Percentiles rank a stretch among this genome's conserved stretches.
Evolutionary conservation across 2,329 filamentous ascomycete species (phyloP).

Genomic region (Nemania sp.): DNA sequence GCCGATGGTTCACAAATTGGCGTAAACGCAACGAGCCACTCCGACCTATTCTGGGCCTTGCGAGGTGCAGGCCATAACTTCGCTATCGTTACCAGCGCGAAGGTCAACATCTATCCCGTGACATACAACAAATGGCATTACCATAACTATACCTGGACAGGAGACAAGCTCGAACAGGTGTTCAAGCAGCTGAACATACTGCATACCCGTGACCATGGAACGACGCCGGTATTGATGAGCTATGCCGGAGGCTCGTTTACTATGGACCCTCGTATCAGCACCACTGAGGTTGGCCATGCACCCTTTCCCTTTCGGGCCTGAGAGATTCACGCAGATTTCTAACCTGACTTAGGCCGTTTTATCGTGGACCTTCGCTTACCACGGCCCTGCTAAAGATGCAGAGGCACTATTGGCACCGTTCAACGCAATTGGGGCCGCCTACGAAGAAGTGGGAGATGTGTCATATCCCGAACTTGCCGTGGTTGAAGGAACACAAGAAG

Average conservation of each 20-base stretch:
- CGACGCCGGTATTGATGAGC: neutral
- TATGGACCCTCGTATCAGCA: constrained; percentile 13
- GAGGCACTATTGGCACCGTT: constrained; percentile 41
- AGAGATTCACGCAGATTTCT: no score
- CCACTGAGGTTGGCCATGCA: constrained; percentile 25
- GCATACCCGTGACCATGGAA: neutral
- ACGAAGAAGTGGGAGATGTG: constrained; percentile 32
- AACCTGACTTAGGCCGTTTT: constrained; percentile 22
- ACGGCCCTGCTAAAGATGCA: constrained; percentile 41
- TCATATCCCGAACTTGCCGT: constrained; percentile 38
- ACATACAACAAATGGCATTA: neutral
- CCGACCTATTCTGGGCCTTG: constrained; percentile 38
- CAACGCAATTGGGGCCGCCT: constrained; percentile 38
- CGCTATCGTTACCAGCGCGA: constrained; percentile 3
- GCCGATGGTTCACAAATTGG: constrained; percentile 37
- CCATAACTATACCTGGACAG: neutral
- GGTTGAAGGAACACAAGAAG: no score
- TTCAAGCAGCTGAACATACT: constrained; percentile 4
- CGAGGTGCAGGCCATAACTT: constrained; percentile 21
- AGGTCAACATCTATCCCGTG: neutral
- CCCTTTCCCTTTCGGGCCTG: neutral
- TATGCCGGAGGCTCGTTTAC: neutral
- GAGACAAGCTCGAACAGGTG: constrained; percentile 9
- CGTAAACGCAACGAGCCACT: constrained; percentile 25
- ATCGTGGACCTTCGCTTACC: constrained; percentile 44